These are phyloP conservation scores for Bipolaris bicolor DNA, from an alignment of 2,329 filamentous ascomycete genomes.

Conservation along the genomic window DNA sequence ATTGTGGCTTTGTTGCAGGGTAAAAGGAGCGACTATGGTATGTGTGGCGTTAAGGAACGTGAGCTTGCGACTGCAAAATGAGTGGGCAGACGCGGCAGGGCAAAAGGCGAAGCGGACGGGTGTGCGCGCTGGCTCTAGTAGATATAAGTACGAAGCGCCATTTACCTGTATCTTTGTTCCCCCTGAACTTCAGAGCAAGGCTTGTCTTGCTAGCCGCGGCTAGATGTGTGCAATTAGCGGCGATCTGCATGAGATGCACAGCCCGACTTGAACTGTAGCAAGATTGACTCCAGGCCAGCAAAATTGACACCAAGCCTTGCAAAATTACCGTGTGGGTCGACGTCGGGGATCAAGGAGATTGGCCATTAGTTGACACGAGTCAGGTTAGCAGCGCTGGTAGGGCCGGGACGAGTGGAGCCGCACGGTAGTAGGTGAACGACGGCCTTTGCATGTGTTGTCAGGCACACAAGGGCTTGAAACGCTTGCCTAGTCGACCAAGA, in stretches of 20 bases:
- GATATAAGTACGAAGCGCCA: conserved; percentile 8
- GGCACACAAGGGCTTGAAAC: conserved; percentile 3
- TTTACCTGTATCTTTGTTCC: conserved; percentile 8
- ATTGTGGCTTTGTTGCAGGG: neutral
- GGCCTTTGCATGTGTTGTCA: neutral
- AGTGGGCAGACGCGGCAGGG: conserved; percentile 3
- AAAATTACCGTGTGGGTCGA: neutral
- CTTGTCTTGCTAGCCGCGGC: conserved; percentile 17
- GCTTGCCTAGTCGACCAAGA: conserved; percentile 1
- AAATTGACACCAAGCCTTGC: conserved; percentile 8
- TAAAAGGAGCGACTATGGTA: conserved; percentile 9
- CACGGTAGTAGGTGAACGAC: neutral
- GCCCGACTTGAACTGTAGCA: neutral
- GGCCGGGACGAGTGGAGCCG: neutral
- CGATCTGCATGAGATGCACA: conserved; percentile 12
- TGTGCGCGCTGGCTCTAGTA: conserved; percentile 1
- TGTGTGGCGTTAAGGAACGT: conserved; percentile 12
- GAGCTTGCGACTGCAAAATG: conserved; percentile 4
- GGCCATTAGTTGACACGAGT: neutral
- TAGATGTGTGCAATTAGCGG: conserved; percentile 2
- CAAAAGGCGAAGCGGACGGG: conserved; percentile 5
- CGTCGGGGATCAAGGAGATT: neutral
- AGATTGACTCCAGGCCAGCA: conserved; percentile 4
- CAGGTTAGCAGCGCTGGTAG: neutral
- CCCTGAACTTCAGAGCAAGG: conserved; percentile 16